These are phyloP conservation scores for Harringtonia lauricola DNA, from an alignment of 2,329 filamentous ascomycete genomes.

Conservation along the genomic window DNA sequence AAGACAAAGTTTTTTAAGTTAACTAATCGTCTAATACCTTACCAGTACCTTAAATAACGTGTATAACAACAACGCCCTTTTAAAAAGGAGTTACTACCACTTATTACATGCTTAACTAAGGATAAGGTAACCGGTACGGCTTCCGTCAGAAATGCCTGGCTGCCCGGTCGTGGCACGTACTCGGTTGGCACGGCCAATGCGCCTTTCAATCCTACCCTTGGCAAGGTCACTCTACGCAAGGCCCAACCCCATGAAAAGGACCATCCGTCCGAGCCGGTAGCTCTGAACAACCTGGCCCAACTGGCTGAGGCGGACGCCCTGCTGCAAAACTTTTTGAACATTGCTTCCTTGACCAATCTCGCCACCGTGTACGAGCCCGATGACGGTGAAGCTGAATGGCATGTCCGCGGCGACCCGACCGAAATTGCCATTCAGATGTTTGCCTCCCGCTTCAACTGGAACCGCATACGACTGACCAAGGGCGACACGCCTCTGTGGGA, in stretches of 20 bases:
- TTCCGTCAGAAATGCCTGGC: conserved; percentile 40
- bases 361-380: conserved; percentile 41
- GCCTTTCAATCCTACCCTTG: conserved; percentile 7
- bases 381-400: conserved; percentile 28
- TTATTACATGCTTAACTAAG: too few relatives aligned
- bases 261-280: background rate
- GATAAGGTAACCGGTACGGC: too few relatives aligned
- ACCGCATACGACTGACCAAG: conserved; percentile 34
- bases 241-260: background rate
- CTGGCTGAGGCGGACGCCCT: background rate
- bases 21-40: too few relatives aligned
- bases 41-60: too few relatives aligned
- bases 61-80: too few relatives aligned
- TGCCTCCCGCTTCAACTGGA: conserved; percentile 49
- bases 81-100: too few relatives aligned
- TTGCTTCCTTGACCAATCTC: conserved; percentile 49
- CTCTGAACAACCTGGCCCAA: background rate
- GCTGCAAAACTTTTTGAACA: conserved; percentile 26
- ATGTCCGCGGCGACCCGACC: conserved; percentile 49
- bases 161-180: conserved; percentile 45
- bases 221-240: background rate
- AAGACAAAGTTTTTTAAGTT: too few relatives aligned
- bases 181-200: conserved; percentile 42
- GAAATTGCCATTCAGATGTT: conserved; percentile 61
- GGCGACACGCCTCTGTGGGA: conserved; percentile 29